phyloP scores from a whole-genome alignment of 495 filamentous ascomycete species.

The Hyaloscypha finlandica region DNA sequence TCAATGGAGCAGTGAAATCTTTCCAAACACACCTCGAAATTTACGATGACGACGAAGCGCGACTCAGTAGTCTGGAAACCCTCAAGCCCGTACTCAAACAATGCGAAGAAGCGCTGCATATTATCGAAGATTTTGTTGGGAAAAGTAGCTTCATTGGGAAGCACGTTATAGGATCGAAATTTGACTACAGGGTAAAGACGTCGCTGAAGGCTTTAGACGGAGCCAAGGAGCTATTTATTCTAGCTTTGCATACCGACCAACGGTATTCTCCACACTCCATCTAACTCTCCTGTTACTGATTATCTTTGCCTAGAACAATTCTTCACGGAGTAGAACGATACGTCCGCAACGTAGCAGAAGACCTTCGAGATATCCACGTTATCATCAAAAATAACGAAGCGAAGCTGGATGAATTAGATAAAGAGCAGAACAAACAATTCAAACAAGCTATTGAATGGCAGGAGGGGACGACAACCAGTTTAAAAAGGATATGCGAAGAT shows the following conservation, averaged over 20 bases:
- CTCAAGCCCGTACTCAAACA: conserved; percentile 15
- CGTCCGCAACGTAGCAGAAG: conserved; percentile 19
- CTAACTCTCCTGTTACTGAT: conserved; percentile 12
- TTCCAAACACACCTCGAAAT: conserved; percentile 23
- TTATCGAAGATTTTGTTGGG: conserved; percentile 8
- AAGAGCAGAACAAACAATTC: conserved; percentile 12
- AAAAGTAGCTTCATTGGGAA: conserved; percentile 15
- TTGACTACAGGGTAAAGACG: conserved; percentile 16
- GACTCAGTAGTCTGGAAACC: conserved; percentile 16
- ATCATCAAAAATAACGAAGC: conserved; percentile 12
- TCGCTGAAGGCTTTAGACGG: conserved; percentile 19
- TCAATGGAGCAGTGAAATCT: conserved; percentile 15
- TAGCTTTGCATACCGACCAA: conserved; percentile 20
- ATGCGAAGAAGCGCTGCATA: conserved; percentile 18
- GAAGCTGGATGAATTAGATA: conserved; percentile 14
- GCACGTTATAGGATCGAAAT: conserved; percentile 17
- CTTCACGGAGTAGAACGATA: conserved; percentile 17
- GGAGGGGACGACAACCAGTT: conserved; percentile 1
- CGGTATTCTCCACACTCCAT: neutral
- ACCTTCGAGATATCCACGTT: conserved; percentile 19
- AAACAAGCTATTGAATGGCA: conserved; percentile 12
- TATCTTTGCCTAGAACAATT: conserved; percentile 16
- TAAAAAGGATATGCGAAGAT: conserved; percentile 15
- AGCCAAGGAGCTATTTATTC: conserved; percentile 20
- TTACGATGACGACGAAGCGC: conserved; percentile 20